A percentile compares a stretch with the other conserved stretches of the same genome.
Evolutionary conservation across 495 filamentous ascomycete genomes (phyloP).

Genomic region (Saxophila tyrrhenica): DNA sequence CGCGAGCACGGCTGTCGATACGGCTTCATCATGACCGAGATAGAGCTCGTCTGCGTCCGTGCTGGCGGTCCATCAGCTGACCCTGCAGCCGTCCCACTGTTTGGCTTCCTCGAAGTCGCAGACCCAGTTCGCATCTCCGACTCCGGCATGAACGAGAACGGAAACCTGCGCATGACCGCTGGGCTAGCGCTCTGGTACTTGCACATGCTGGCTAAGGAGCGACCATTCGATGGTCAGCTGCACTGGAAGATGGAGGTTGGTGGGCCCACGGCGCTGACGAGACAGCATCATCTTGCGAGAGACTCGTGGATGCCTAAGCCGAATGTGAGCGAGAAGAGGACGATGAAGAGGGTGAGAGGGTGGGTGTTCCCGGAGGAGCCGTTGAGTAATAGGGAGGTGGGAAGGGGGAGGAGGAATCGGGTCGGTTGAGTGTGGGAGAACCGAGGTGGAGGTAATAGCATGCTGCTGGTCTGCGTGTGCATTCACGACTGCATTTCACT

Average conservation of each 20-base stretch:
- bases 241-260: slow-evolving; percentile 69
- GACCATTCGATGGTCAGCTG: slow-evolving; percentile 52
- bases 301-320: slow-evolving; percentile 85
- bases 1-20: slow-evolving; percentile 86
- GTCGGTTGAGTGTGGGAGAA: too few relatives aligned
- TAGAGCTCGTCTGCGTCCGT: slow-evolving; percentile 82
- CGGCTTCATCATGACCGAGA: slow-evolving; percentile 90
- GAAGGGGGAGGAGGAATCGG: slow-evolving; percentile 19
- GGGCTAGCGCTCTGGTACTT: slow-evolving; percentile 61
- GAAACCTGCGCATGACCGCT: slow-evolving; percentile 52
- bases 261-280: slow-evolving; percentile 62
- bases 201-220: slow-evolving; percentile 74
- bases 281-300: slow-evolving; percentile 55
- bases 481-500: background rate
- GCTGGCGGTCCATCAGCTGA: slow-evolving; percentile 23
- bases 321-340: slow-evolving; percentile 67
- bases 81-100: slow-evolving; percentile 49
- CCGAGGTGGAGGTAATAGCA: slow-evolving; percentile 8
- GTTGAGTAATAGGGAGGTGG: slow-evolving; percentile 38
- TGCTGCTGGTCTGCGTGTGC: slow-evolving; percentile 13
- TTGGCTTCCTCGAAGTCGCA: slow-evolving; percentile 71
- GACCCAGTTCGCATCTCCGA: slow-evolving; percentile 45
- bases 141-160: slow-evolving; percentile 22
- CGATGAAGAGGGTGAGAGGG: slow-evolving; percentile 68
- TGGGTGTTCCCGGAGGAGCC: slow-evolving; percentile 78